Evolutionary conservation across 1,284 basidiomycete genomes (phyloP).

Genomic region (Tausonia pullulans): DNA sequence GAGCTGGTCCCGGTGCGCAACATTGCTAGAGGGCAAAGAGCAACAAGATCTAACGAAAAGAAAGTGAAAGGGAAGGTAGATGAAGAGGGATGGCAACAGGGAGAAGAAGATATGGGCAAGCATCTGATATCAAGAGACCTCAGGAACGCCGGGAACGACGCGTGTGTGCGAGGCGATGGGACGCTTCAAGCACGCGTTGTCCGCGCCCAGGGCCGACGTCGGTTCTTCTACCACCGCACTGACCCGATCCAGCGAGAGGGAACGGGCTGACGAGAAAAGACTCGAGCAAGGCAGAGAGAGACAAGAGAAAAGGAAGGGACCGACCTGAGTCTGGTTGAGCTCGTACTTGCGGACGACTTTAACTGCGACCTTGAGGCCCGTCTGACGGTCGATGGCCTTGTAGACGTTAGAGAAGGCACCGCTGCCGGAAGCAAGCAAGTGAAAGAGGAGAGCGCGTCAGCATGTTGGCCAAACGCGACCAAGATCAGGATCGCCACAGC

Average conservation of each 20-base stretch:
- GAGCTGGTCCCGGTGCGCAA: not conserved
- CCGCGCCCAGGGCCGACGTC: too few species aligned
- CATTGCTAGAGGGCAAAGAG: too few species aligned
- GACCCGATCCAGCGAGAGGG: not conserved
- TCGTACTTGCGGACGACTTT: constrained; percentile 98
- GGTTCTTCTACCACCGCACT: not conserved
- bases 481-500: not conserved
- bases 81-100: too few species aligned
- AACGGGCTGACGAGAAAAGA: not conserved
- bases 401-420: constrained; percentile 99
- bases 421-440: constrained; percentile 34
- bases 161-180: too few species aligned
- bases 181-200: too few species aligned
- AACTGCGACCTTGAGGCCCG: constrained; percentile 79
- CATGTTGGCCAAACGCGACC: not conserved
- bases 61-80: too few species aligned
- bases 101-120: too few species aligned
- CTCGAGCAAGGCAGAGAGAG: not conserved
- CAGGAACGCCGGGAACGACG: too few species aligned
- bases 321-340: constrained; percentile 87
- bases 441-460: constrained; percentile 5
- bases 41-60: too few species aligned
- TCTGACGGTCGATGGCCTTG: constrained; percentile 70
- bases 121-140: too few species aligned
- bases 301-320: constrained; percentile 33